These are phyloP conservation scores for rapeseed (Brassica napus) DNA, from an alignment of 345 rosid genomes.

Conservation along the genomic window Da-Ae NC_063451.1:20786001-20786500, in stretches of 20 bases:
- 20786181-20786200: neutral
- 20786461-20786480: neutral
- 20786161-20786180: neutral
- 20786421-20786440: neutral
- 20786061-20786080: too few species aligned
- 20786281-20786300: too few species aligned
- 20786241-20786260: neutral
- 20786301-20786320: neutral
- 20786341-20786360: neutral
- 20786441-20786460: neutral
- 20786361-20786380: too few species aligned
- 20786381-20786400: neutral
- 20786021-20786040: too few species aligned
- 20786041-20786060: too few species aligned
- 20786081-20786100: too few species aligned
- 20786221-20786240: neutral
- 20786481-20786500: neutral
- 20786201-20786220: neutral
- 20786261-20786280: neutral
- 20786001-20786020: too few species aligned
- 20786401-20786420: neutral
- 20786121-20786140: neutral
- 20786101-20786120: too few species aligned
- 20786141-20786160: neutral
- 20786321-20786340: neutral